Base-by-base conservation (phyloP, 2,329 filamentous ascomycete species). In the Fusarium verrucosum region DNA sequence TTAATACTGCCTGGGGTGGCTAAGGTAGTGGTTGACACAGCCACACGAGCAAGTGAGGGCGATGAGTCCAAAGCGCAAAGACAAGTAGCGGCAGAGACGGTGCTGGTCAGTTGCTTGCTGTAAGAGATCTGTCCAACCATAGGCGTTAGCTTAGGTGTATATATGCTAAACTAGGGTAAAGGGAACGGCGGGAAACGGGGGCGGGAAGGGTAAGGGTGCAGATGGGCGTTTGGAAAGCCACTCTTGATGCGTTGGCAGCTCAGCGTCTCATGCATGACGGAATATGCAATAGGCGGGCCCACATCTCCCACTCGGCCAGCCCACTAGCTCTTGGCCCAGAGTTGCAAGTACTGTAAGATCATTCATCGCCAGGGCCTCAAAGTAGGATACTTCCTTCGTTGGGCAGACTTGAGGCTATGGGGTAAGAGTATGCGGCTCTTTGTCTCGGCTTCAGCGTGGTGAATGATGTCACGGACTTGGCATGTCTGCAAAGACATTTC, bases 231-330 rank as follows among this genome's bases (percentile, higher is more conserved):
- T 71, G 68, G 58, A 70, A 70, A 68, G 65, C 69, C 73, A 76
- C 73, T 74, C 64, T 73, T 74, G 74, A 76, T 76, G 75, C 73
- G 75, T 68, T 76, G 75, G 75, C 75, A 76, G 60, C 64, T 58
- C 66, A 70, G 68, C 60, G 66, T 58, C 67, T 54, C 83, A 85
- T 85, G 83, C 83, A 85, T 84, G 81, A 84, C 81, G 82, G 82
- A 80, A 83, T 80, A 82, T 84, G 83, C 82, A 84, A 74, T 77
- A 70, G 68, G 43, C 38, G 47, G 65, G 64, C 58, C 69, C 67
- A 68, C 69, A 58, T 56, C 44, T 45, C 58, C 68, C 63, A 65
- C 60, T 57, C 58, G 62, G 63, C 58, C 62, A 68, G 52, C 53
- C 50, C 67, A 68, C 59, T 58, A 66, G 57, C 49, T 51, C 58